phyloP scores from a whole-genome alignment of 495 filamentous ascomycete genomes.

The Penicillium turbatum region DNA sequence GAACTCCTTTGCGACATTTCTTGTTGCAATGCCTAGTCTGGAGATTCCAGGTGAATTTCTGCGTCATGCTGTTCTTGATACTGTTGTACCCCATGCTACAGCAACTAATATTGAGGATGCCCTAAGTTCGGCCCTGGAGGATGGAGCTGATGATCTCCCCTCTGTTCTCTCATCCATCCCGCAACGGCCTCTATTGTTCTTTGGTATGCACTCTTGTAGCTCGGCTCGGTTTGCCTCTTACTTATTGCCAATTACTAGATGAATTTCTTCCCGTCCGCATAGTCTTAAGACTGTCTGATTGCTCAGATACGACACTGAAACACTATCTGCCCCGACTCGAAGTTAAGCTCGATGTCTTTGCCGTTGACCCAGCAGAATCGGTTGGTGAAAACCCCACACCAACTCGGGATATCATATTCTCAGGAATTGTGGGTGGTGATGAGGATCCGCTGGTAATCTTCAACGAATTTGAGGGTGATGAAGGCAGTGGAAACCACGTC shows the following conservation, averaged over 20 bases:
- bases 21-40: conserved; percentile 38
- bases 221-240: conserved; percentile 41
- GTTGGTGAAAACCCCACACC: conserved; percentile 44
- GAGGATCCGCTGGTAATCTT: conserved; percentile 60
- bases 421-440: conserved; percentile 52
- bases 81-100: conserved; percentile 70
- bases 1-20: conserved; percentile 23
- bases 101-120: conserved; percentile 60
- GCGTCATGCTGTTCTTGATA: conserved; percentile 68
- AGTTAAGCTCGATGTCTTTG: conserved; percentile 66
- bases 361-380: conserved; percentile 55
- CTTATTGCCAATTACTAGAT: conserved; percentile 68
- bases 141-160: conserved; percentile 42
- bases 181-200: conserved; percentile 55
- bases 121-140: conserved; percentile 45
- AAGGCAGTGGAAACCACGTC: conserved; percentile 53
- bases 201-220: conserved; percentile 54
- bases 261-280: conserved; percentile 71
- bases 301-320: conserved; percentile 54
- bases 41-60: conserved; percentile 55
- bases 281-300: conserved; percentile 63
- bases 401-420: conserved; percentile 62
- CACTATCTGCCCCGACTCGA: conserved; percentile 58
- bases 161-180: conserved; percentile 48
- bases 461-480: conserved; percentile 50